Evolutionary conservation across 148 eudicot genomes (phyloP), one percentile per base, ranked within the genome.

Genomic region (Oxyria digyna): DNA sequence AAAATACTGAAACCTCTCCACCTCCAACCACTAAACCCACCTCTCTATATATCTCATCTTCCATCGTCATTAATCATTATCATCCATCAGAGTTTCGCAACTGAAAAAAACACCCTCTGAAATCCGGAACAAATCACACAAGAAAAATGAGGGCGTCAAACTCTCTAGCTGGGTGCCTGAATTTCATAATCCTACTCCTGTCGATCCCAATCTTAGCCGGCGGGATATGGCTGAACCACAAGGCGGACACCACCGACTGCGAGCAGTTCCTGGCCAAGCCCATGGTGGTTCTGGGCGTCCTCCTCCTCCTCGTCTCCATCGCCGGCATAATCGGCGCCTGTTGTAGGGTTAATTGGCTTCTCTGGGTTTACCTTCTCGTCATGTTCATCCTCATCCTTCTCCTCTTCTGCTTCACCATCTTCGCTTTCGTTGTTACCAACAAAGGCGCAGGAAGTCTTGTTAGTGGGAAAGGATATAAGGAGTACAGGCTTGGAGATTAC

Each of bases 401-500:
- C 0, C 74, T 94, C n/a, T 78, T 85, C 29, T 78, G 84, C 46
- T 94, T 91, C 79, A 91, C 97, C 3, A 77, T 94, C 20, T 90
- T 94, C 40, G 91, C 96, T 0, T 91, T 94, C 38, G 99, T 82
- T 4, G 96, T 94, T 0, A 94, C 97, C 0, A 91, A 88, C 43
- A 88, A 81, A 66, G 99, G 99, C 0, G 99, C 96, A 0, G 97
- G 99, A 0, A 72, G 85, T 35, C 75, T 12, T 0, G 1, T 85
- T 0, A 76, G 89, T 3, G 81, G 77, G 0, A 80, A 50, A 62
- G 99, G 99, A 33, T 91, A 94, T 59, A 94, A 91, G 81, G 89
- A 87, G 78, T 91, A 94, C 38, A 74, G 62, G 69, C 78, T 91
- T 12, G 97, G 96, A 10, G 99, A 94, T 75, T 94, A 91, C 63